Evolutionary conservation across 352 stramenopile genomes (phyloP).

Genomic region (Phytophthora fragariae): DNA sequence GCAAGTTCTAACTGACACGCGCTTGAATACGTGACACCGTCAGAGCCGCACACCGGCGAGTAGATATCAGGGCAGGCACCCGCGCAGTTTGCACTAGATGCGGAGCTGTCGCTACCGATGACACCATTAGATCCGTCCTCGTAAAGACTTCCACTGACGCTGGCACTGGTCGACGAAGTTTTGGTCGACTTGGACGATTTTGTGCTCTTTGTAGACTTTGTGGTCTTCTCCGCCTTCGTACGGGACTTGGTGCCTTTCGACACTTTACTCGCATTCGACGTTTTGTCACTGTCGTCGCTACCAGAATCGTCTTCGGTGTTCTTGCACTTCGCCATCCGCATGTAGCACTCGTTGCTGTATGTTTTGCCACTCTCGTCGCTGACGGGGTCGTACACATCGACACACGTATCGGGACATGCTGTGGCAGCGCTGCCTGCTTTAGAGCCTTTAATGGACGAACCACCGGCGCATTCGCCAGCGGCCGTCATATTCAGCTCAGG

Average conservation of each 20-base stretch:
- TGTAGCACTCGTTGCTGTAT: constrained; percentile 52
- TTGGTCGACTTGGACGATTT: constrained; percentile 27
- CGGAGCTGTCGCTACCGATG: constrained; percentile 20
- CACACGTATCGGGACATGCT: constrained; percentile 41
- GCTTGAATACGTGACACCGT: constrained; percentile 44
- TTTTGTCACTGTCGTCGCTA: constrained; percentile 22
- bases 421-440: constrained; percentile 8
- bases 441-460: constrained; percentile 14
- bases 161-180: constrained; percentile 13
- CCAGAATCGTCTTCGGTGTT: constrained; percentile 30
- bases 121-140: constrained; percentile 25
- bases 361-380: constrained; percentile 46
- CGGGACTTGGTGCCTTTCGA: constrained; percentile 7
- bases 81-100: constrained; percentile 4
- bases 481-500: constrained; percentile 14
- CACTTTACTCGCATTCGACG: constrained; percentile 12
- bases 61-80: constrained; percentile 39
- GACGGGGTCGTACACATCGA: constrained; percentile 49
- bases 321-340: constrained; percentile 48
- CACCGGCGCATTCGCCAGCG: constrained; percentile 25
- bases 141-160: constrained; percentile 18
- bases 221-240: constrained; percentile 14
- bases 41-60: constrained; percentile 45
- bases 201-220: constrained; percentile 21
- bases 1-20: constrained; percentile 33